A percentile compares a stretch with the other conserved stretches of the same genome.
Conservation (phyloP, 306 rosid species). For the Rubus parviflorus region DNA sequence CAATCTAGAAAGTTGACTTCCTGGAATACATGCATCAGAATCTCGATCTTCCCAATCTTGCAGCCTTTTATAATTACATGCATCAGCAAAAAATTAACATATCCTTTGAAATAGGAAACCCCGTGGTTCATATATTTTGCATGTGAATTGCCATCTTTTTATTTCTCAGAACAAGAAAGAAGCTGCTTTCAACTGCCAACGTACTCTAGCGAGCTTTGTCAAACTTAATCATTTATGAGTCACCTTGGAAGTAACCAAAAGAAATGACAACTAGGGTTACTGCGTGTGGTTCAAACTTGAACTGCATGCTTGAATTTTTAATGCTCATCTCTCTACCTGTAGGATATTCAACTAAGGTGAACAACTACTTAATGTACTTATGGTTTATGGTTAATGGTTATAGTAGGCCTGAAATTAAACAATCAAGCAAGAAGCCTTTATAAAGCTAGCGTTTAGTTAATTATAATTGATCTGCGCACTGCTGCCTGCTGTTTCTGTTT, state of each 20-base stretch:
- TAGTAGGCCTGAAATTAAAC: no score
- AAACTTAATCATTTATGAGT: neutral
- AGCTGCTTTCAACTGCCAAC: constrained; percentile 9
- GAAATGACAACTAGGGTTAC: neutral
- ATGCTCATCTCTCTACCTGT: constrained; percentile 27
- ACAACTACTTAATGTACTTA: constrained; percentile 7
- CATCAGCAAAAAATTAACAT: neutral
- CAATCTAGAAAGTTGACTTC: constrained; percentile 12
- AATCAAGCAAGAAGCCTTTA: neutral
- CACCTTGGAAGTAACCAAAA: neutral
- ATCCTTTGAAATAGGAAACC: neutral
- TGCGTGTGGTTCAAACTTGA: constrained; percentile 13
- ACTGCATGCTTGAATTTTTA: constrained; percentile 12
- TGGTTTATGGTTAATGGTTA: neutral
- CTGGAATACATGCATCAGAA: neutral
- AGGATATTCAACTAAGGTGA: constrained; percentile 29
- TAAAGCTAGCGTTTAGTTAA: no score
- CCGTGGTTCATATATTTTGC: neutral
- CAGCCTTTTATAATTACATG: neutral
- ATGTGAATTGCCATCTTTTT: constrained; percentile 2
- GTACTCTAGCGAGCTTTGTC: neutral
- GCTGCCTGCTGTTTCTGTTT: neutral
- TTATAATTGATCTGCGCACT: no score
- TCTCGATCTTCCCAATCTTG: neutral
- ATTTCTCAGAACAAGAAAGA: neutral